Evolutionary conservation across 495 filamentous ascomycete genomes (phyloP), one percentile per base, ranked within the genome.

Genomic region (Durotheca rogersii): DNA sequence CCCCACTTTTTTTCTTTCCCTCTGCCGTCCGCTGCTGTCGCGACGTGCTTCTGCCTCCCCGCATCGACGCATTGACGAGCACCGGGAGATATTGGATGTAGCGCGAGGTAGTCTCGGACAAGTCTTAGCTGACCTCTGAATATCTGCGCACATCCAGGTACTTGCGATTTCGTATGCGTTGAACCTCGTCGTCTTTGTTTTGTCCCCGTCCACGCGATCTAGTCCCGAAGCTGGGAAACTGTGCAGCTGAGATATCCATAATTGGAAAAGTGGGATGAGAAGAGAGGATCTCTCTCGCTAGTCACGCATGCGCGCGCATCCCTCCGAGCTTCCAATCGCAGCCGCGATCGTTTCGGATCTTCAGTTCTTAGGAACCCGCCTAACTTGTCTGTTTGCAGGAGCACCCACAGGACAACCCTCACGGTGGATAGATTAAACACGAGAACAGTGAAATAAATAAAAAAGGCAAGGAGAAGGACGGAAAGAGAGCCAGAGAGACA

Each of bases 121-220:
- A n/a, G n/a, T 44, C 40, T 41, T 46, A 41, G 50, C 56, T 59
- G 36, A 59, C 50, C 12, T 25, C 49, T 53, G 41, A 27, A 32
- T 51, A 30, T 40, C 23, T 42, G 17, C 20, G 16, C n/a, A 40
- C 37, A 35, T 59, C 7, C 51, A 59, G 50, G 41, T 41, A 37
- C 25, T 47, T 53, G 50, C 50, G 41, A 54, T 37, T 59, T 44
- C 49, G 40, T 41, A 34, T 45, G 20, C 50, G 56, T 54, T 54
- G 43, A 59, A 10, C 50, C 41, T 54, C 41, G 16, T 25, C 17
- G 49, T 36, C 31, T 47, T 50, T 39, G 23, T 41, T 51, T 45
- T 19, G 7, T 18, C 23, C 4, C n/a, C n/a, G n/a, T n/a, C n/a
- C n/a, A n/a, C n/a, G 17, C 45, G n/a, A 23, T 38, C 46, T 47